A percentile compares a stretch with the other conserved stretches of the same genome.
phyloP scores from a whole-genome alignment of 495 filamentous ascomycete genomes.

The Wilcoxina mikolae region DNA sequence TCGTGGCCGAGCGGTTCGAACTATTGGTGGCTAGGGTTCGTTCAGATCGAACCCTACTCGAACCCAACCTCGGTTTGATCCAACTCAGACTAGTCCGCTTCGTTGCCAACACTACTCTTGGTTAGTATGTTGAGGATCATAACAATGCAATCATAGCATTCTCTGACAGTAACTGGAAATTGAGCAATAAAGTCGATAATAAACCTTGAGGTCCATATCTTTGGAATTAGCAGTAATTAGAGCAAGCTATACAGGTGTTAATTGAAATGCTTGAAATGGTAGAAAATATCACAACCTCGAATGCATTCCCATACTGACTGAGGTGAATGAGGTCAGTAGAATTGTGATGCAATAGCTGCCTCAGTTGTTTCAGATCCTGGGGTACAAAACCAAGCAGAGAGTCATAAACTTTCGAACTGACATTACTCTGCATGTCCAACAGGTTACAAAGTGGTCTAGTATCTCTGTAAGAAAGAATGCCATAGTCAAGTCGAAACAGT shows the following conservation, averaged over 20 bases:
- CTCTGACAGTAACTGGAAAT: background rate
- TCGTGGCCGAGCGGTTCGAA: too few species aligned
- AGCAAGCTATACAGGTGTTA: background rate
- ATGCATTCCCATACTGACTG: background rate
- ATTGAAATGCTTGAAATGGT: background rate
- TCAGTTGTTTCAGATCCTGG: background rate
- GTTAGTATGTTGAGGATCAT: too few species aligned
- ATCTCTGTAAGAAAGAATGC: too few species aligned
- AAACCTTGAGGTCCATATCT: background rate
- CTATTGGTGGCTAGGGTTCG: too few species aligned
- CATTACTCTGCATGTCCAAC: too few species aligned
- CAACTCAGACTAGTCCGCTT: too few species aligned
- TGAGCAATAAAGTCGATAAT: background rate
- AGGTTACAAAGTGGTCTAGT: too few species aligned
- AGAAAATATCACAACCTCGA: background rate
- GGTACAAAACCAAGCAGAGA: background rate
- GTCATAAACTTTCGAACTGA: background rate
- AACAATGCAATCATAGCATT: background rate
- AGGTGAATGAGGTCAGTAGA: background rate
- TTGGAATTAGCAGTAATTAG: background rate
- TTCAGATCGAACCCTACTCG: too few species aligned
- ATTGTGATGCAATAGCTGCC: background rate
- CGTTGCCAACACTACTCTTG: too few species aligned
- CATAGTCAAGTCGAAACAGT: too few species aligned
- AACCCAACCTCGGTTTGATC: too few species aligned